Evolutionary conservation across 164 flowering plant species (phyloP), one percentile per base, ranked within the genome.

Genomic region (Kingdonia uniflora): DNA sequence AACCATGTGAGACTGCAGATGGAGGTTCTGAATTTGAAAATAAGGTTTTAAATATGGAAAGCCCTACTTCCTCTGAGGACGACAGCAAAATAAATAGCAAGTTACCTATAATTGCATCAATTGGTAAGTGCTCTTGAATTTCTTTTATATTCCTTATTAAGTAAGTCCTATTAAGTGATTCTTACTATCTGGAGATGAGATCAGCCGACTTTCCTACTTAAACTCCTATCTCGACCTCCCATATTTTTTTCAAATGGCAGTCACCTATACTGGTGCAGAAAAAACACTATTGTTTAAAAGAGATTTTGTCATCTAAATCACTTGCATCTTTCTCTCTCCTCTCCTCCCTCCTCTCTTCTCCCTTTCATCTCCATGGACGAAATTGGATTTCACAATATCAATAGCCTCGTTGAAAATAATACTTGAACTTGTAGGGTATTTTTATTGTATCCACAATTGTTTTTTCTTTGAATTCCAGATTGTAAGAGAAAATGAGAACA

Each of bases 81-180:
- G 65, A 66, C 46, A 26, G 43, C 5, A 56, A 74, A 56, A 56
- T 65, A 25, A 26, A 56, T 58, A 68, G 62, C 49, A 70, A 68
- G 6, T 63, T 80, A 23, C 81, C 90, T 49, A 54, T 52, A 37
- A 17, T 77, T 15, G 77, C 76, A 52, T 60, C 55, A 16, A 74
- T 87, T 42, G 63, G 94, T 82, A 69, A 65, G 84, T 38, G 6
- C 14, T 35, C 49, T 2, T 75, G 68, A n/a, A 25, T 49, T 3
- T 11, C 15, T 13, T 22, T 11, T 20, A 20, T 45, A 16, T 7
- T 45, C 23, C 10, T 4, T 19, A 12, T 42, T n/a, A 42, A 5
- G 14, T 45, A 45, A 19, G 48, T 44, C 20, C 48, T 5, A 5
- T 44, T 44, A 15, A 44, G 11, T 44, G 48, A 21, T 16, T 16